Percentiles rank a stretch among this genome's conserved stretches.
phyloP scores from a whole-genome alignment of 352 stramenopile species.

The Phytophthora uliginosa region DNA sequence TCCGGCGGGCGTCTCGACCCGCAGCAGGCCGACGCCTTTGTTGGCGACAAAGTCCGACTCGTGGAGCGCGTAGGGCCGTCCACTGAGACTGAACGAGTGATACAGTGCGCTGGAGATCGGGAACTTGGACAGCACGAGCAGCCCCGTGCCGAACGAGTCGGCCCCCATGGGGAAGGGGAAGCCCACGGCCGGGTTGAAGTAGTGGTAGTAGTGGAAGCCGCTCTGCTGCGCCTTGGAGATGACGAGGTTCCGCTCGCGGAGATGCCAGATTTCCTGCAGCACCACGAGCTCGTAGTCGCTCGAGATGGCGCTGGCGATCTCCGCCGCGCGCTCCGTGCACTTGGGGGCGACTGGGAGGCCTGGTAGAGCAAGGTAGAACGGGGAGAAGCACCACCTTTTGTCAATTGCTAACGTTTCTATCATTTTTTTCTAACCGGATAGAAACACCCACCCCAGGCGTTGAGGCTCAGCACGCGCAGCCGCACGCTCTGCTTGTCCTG shows the following conservation, averaged over 20 bases:
- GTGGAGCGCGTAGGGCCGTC: slow-evolving; percentile 81
- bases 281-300: slow-evolving; percentile 83
- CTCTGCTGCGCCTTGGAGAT: slow-evolving; percentile 63
- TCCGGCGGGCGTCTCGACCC: slow-evolving; percentile 65
- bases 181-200: slow-evolving; percentile 84
- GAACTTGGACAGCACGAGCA: slow-evolving; percentile 81
- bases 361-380: slow-evolving; percentile 23
- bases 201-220: slow-evolving; percentile 85
- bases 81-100: slow-evolving; percentile 82
- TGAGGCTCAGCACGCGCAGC: slow-evolving; percentile 80
- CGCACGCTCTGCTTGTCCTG: slow-evolving; percentile 33
- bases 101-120: slow-evolving; percentile 71
- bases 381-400: not conserved
- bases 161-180: slow-evolving; percentile 79
- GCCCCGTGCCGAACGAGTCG: slow-evolving; percentile 80
- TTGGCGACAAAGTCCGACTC: slow-evolving; percentile 87
- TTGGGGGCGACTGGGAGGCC: slow-evolving; percentile 76
- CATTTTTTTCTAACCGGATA: slow-evolving; percentile 2
- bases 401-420: slow-evolving; percentile 23
- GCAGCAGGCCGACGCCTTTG: slow-evolving; percentile 77
- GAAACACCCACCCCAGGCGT: slow-evolving; percentile 70
- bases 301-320: slow-evolving; percentile 79
- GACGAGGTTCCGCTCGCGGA: slow-evolving; percentile 81
- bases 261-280: slow-evolving; percentile 87
- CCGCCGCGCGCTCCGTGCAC: slow-evolving; percentile 66